phyloP scores from a whole-genome alignment of 2,329 filamentous ascomycete species.

The Cryphonectria naterciae region DNA sequence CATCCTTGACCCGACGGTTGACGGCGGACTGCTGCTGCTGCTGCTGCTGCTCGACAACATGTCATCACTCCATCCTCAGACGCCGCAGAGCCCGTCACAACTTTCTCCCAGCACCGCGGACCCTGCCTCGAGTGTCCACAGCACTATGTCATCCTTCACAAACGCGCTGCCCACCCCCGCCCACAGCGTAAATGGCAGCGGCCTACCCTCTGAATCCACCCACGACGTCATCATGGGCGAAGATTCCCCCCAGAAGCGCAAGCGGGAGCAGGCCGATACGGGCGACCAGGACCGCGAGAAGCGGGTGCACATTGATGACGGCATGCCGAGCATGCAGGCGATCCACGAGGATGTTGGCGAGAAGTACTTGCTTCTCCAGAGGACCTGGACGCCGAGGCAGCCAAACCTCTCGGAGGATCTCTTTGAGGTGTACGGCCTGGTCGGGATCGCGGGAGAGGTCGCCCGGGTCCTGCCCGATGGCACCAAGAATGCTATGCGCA shows the following conservation, averaged over 20 bases:
- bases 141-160: constrained; percentile 55
- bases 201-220: constrained; percentile 47
- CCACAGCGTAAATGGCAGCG: constrained; percentile 64
- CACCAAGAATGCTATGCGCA: constrained; percentile 68
- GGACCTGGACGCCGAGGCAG: constrained; percentile 41
- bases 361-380: constrained; percentile 70
- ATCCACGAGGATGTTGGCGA: constrained; percentile 68
- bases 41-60: constrained; percentile 46
- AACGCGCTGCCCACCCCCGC: constrained; percentile 64
- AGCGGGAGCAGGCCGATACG: constrained; percentile 60
- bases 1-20: constrained; percentile 17
- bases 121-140: constrained; percentile 53
- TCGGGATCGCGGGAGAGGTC: constrained; percentile 61
- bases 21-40: not conserved
- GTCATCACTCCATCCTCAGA: constrained; percentile 70
- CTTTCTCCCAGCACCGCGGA: constrained; percentile 61
- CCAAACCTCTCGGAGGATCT: constrained; percentile 60
- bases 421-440: constrained; percentile 61
- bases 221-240: constrained; percentile 53
- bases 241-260: constrained; percentile 63
- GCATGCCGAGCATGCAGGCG: constrained; percentile 65
- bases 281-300: constrained; percentile 57
- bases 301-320: constrained; percentile 65
- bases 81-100: constrained; percentile 69
- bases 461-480: constrained; percentile 67